These are phyloP conservation scores for Rusavskia elegans DNA, from an alignment of 495 filamentous ascomycete genomes.

Conservation along the genomic window DNA sequence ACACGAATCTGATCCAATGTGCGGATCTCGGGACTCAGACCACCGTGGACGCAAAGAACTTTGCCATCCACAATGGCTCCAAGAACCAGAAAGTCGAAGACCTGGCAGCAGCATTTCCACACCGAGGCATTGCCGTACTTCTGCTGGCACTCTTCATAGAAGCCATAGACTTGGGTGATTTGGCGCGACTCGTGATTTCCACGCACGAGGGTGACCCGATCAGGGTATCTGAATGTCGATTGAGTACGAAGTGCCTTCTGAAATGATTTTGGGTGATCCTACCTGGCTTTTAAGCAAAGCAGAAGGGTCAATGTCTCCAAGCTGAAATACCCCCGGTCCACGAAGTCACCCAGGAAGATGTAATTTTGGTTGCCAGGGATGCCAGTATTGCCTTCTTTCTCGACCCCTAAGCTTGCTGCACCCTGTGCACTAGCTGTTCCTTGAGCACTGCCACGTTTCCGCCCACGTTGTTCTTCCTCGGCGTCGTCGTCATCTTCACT, in stretches of 20 bases:
- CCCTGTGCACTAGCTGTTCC: constrained; percentile 21
- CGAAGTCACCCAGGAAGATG: constrained; percentile 92
- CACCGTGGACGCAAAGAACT: constrained; percentile 92
- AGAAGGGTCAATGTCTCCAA: constrained; percentile 90
- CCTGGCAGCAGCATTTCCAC: constrained; percentile 98
- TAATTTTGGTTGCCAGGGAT: constrained; percentile 67
- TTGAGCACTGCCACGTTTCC: constrained; percentile 23
- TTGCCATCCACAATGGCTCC: constrained; percentile 95
- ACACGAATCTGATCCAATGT: constrained; percentile 97
- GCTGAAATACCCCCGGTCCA: constrained; percentile 95
- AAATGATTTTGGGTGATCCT: constrained; percentile 15
- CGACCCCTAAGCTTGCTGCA: constrained; percentile 21
- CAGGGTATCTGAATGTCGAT: constrained; percentile 58
- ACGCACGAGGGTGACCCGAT: constrained; percentile 85
- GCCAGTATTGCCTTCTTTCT: constrained; percentile 28
- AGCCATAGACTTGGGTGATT: constrained; percentile 97
- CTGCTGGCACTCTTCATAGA: constrained; percentile 95
- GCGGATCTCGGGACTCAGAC: constrained; percentile 89
- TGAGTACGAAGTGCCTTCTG: background rate
- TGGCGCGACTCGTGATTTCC: constrained; percentile 97
- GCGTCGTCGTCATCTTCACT: constrained; percentile 31
- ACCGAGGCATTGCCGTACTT: constrained; percentile 98
- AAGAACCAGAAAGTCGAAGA: constrained; percentile 94
- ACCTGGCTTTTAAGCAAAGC: constrained; percentile 96
- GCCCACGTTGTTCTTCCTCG: constrained; percentile 28